Base-by-base conservation (phyloP, 129 eudicot species). In the Artemisia argyi region DNA sequence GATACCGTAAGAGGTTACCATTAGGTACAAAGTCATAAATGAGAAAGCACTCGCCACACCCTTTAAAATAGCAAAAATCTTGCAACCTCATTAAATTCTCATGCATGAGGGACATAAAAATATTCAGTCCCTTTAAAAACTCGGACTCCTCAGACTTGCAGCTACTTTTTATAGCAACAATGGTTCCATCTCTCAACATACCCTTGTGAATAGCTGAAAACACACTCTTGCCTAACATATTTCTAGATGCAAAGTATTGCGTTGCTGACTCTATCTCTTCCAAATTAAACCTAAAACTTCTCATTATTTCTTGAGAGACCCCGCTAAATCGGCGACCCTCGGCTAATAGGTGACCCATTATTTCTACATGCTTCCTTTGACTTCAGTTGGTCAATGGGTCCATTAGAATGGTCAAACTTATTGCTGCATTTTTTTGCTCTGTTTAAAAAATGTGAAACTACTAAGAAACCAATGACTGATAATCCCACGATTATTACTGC, bases 251-350 rank as follows among this genome's bases (percentile, higher is more conserved):
- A 56, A 95, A 95, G 84, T 88, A 88, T 75, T 84, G 96, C 28
- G 99, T 90, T 61, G 99, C 97, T 3, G 96, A 73, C 52, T 95
- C 97, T 2, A 95, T 80, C 83, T 95, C 99, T 71, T 88, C 97
- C 83, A 90, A 72, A 69, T 95, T 90, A 68, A 90, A 89, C 84
- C 93, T 71, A 61, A 90, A 95, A 61, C 77, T 84, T 73, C 85
- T 89, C 68, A 86, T 39, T 71, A 81, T 74, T 68, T 95, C 99
- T 67, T 84, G 91, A 5, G 96, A 80, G 58, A 86, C 83, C 20
- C 88, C 94, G 64, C 89, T 83, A 61, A 80, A 94, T 42, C 87
- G 84, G 4, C 91, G 89, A 16, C 92, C 99, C 83, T 88, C 99
- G 14, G 96, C 97, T 81, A 90, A 72, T 6, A 19, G 99, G 99